These are phyloP conservation scores for Salpingoeca rosetta DNA, from an alignment of 78 protist species.

Conservation along the genomic window DNA sequence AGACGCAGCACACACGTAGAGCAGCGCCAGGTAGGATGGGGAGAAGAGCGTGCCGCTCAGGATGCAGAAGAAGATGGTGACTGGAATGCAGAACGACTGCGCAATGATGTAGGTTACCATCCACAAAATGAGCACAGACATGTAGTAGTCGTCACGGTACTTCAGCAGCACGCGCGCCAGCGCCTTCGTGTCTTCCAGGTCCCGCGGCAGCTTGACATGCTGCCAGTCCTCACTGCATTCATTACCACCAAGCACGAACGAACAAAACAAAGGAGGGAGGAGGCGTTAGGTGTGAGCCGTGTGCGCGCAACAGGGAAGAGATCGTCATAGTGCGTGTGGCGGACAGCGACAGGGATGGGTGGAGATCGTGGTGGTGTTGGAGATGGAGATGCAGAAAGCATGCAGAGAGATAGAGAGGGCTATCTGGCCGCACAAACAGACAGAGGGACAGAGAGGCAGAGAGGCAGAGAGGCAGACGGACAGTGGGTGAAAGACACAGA, in stretches of 20 bases:
- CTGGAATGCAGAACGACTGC: constrained; percentile 13
- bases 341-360: too few relatives aligned
- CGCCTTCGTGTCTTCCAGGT: neutral
- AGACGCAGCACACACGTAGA: neutral
- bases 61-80: neutral
- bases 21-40: neutral
- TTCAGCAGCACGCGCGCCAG: neutral
- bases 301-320: too few relatives aligned
- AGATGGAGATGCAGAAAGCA: too few relatives aligned
- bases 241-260: too few relatives aligned
- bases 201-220: neutral
- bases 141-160: neutral
- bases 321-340: too few relatives aligned
- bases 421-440: too few relatives aligned
- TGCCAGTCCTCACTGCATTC: neutral
- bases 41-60: constrained; percentile 10
- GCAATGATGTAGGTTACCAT: neutral
- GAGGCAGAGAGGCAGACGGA: neutral
- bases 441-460: neutral
- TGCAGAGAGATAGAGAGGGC: too few relatives aligned
- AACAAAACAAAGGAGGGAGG: too few relatives aligned
- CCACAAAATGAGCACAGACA: neutral
- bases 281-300: too few relatives aligned
- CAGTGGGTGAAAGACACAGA: neutral
- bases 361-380: too few relatives aligned